Evolutionary conservation across 768 basidiomycete species (phyloP), one percentile per base, ranked within the genome.

Genomic region (Rhodotorula babjevae): DNA sequence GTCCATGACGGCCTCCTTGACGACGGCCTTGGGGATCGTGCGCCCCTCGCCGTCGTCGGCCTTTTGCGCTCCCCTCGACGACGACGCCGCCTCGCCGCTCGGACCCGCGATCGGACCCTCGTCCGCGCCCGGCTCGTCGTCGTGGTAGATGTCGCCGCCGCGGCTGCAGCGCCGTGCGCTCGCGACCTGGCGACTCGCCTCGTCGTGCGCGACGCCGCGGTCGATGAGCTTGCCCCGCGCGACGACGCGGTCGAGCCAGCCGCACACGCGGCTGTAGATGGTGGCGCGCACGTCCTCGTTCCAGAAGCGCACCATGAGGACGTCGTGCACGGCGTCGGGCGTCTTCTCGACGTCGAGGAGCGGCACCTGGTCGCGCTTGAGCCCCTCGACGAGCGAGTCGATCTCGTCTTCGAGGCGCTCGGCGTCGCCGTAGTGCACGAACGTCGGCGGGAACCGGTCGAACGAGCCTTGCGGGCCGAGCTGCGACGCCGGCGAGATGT

Each of bases 351-450:
- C 61, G n/a, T 71, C 65, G 36, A 58, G 31, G 40, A 60, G 47
- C 9, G 49, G 50, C 1, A 75, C 74, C 0, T 52, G 57, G 53
- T 72, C 70, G 27, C 67, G 58, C 44, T 19, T 19, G 61, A 75
- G 63, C 0, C 74, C 65, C 12, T 27, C 7, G 5, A 75, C 42
- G 33, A 75, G 65, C 25, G 64, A 47, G 18, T 75, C 74, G 59
- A 72, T 72, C 57, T 75, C 74, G 19, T 57, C 53, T 36, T 71
- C 64, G 49, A 75, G 68, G 10, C 74, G 63, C 42, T 75, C 74
- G 53, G 70, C 70, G 46, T 71, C 70, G 44, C 74, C 74, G 27
- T 67, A 75, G 55, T 75, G 74, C 6, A 75, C 52, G 58, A 75
- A 75, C 36, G 70, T 33, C 25, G 67, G 67, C 2, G 74, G 67